Conservation (phyloP, 371 early-diverging fungal species). For the Vavraia culicis region DNA sequence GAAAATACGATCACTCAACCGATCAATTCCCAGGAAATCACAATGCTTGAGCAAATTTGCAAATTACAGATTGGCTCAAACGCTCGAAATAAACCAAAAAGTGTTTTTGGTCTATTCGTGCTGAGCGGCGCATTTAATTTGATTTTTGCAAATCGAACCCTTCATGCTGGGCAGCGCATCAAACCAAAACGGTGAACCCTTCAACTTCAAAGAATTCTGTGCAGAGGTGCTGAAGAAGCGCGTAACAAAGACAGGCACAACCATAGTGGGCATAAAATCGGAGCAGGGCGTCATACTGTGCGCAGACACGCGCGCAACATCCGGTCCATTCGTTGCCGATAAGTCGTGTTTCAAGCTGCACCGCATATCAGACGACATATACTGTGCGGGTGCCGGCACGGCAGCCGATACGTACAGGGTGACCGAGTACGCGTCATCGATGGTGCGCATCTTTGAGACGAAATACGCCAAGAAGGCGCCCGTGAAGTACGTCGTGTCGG, state of each 20-base stretch:
- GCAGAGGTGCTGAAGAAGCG: neutral
- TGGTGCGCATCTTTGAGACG: constrained; percentile 69
- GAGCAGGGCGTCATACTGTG: constrained; percentile 71
- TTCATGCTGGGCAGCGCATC: no score
- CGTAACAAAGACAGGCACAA: constrained; percentile 72
- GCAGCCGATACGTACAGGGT: constrained; percentile 94
- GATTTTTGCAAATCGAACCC: no score
- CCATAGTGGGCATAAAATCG: constrained; percentile 50
- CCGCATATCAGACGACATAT: constrained; percentile 88
- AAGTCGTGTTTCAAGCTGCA: constrained; percentile 98
- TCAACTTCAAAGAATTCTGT: no score
- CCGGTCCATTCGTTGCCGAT: constrained; percentile 86
- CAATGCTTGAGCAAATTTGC: no score
- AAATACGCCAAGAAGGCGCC: constrained; percentile 64
- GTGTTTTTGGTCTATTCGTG: no score
- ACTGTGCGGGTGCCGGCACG: constrained; percentile 96
- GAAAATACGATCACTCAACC: no score
- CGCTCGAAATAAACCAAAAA: no score
- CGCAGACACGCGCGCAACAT: constrained; percentile 95
- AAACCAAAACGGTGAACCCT: no score
- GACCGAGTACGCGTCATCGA: constrained; percentile 66
- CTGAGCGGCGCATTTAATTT: no score
- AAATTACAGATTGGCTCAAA: no score
- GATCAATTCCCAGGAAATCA: no score
- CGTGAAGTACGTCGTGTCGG: constrained; percentile 67